A percentile compares a stretch with the other conserved stretches of the same genome.
Conservation (phyloP, 768 basidiomycete genomes). For the Hypholoma sublateritium region DNA sequence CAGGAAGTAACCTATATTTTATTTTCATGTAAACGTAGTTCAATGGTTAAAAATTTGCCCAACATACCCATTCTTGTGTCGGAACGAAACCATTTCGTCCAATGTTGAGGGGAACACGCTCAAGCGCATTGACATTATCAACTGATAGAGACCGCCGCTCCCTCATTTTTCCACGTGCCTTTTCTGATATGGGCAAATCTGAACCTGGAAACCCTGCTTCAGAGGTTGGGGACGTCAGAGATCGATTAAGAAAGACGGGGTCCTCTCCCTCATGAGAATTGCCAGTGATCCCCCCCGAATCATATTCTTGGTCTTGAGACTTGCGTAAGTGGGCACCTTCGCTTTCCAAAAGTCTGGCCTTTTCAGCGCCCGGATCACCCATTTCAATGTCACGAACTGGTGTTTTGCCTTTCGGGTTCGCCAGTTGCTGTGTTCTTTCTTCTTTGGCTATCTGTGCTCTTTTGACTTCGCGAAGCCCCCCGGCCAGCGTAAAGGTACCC, state of each 20-base stretch:
- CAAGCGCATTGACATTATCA: slow-evolving; percentile 52
- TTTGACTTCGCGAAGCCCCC: slow-evolving; percentile 84
- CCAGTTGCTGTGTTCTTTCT: slow-evolving; percentile 51
- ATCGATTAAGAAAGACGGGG: slow-evolving; percentile 24
- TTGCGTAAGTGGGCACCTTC: slow-evolving; percentile 36
- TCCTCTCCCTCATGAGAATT: slow-evolving; percentile 30
- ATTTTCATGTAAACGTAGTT: not conserved
- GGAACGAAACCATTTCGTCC: slow-evolving; percentile 93
- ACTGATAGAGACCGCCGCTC: slow-evolving; percentile 62
- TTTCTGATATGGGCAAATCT: slow-evolving; percentile 61
- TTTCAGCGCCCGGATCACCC: slow-evolving; percentile 55
- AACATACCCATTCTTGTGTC: slow-evolving; percentile 91
- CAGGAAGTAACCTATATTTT: slow-evolving; percentile 78
- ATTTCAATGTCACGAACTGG: slow-evolving; percentile 32
- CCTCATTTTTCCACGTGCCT: slow-evolving; percentile 89
- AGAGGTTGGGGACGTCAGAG: slow-evolving; percentile 43
- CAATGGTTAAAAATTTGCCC: not conserved
- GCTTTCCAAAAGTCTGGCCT: slow-evolving; percentile 60
- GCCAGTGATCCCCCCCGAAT: slow-evolving; percentile 15
- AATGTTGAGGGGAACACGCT: slow-evolving; percentile 69
- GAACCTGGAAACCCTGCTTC: slow-evolving; percentile 31
- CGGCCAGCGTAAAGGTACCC: slow-evolving; percentile 85
- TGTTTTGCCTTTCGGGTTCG: slow-evolving; percentile 38
- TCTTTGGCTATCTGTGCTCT: slow-evolving; percentile 72
- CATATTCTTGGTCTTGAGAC: slow-evolving; percentile 17